Evolutionary conservation across 768 basidiomycete genomes (phyloP), one percentile per base, ranked within the genome.

Genomic region (Boletus reticuloceps): DNA sequence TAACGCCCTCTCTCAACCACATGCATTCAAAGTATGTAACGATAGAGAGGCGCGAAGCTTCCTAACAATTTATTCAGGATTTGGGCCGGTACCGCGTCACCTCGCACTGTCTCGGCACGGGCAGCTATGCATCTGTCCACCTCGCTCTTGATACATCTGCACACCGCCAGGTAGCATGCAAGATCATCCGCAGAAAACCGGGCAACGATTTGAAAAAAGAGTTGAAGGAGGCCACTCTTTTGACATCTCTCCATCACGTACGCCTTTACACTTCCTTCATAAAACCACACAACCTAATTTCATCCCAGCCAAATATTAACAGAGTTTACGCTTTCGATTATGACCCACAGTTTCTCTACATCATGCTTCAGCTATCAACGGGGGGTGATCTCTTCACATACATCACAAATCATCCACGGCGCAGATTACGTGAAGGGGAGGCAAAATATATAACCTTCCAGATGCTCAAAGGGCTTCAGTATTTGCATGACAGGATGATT

Each of bases 381-480:
- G 90, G 91, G 11, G 91, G 90, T 22, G 91, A 93, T 64, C 79
- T 93, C n/a, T 92, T 92, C 69, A 89, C 88, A 4, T 91, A 92
- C 69, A 87, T 93, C 59, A 83, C 82, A 16, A 83, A 78, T 52
- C 79, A 83, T 55, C 72, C 79, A 17, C 79, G 80, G 25, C 74
- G 72, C 34, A 80, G 76, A 52, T 75, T 93, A 17, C 84, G 83
- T 58, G 88, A 91, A 73, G 86, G 88, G 16, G 91, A 93, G 69
- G 83, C 86, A 8, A 91, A 91, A 70, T 93, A 89, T 65, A 84
- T 91, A 50, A 88, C 88, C 77, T 92, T 81, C 62, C 91, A 93
- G 68, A 69, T 91, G 19, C 70, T 91, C n/a, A 77, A 82, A 50
- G 90, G 84, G 2, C 70, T 92, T 44, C 75, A 76, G 27, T 89